phyloP scores from a whole-genome alignment of 2,329 filamentous ascomycete species.

The Alternaria metachromatica region DNA sequence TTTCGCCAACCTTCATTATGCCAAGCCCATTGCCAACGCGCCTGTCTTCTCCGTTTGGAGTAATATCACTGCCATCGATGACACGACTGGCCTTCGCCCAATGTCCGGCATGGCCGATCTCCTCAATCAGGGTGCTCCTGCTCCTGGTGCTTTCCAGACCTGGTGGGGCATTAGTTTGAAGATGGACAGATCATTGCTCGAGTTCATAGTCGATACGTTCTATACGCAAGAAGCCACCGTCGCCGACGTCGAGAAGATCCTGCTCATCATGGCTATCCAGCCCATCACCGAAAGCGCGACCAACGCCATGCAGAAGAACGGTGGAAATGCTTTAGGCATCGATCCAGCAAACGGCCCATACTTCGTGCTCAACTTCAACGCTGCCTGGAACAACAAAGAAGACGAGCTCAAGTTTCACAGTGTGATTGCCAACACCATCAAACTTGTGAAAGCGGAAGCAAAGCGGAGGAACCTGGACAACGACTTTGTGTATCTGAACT shows the following conservation, averaged over 20 bases:
- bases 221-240: constrained; percentile 19
- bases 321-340: constrained; percentile 36
- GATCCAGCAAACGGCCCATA: constrained; percentile 18
- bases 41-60: constrained; percentile 30
- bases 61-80: constrained; percentile 27
- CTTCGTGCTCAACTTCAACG: constrained; percentile 22
- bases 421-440: constrained; percentile 12
- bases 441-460: constrained; percentile 10
- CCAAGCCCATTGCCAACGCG: constrained; percentile 31
- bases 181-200: constrained; percentile 18
- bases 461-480: constrained; percentile 12
- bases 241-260: constrained; percentile 21
- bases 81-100: constrained; percentile 28
- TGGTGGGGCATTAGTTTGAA: constrained; percentile 31
- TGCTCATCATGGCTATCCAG: constrained; percentile 23
- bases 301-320: constrained; percentile 23
- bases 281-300: constrained; percentile 18
- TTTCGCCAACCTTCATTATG: constrained; percentile 28
- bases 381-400: constrained; percentile 9
- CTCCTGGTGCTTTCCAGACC: constrained; percentile 15
- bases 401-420: constrained; percentile 17
- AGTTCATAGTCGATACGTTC: constrained; percentile 20
- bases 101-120: constrained; percentile 27
- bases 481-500: constrained; percentile 22
- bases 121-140: constrained; percentile 17